Evolutionary conservation across 164 flowering plant genomes (phyloP), one percentile per base, ranked within the genome.

Genomic region (Liquidambar formosana): DNA sequence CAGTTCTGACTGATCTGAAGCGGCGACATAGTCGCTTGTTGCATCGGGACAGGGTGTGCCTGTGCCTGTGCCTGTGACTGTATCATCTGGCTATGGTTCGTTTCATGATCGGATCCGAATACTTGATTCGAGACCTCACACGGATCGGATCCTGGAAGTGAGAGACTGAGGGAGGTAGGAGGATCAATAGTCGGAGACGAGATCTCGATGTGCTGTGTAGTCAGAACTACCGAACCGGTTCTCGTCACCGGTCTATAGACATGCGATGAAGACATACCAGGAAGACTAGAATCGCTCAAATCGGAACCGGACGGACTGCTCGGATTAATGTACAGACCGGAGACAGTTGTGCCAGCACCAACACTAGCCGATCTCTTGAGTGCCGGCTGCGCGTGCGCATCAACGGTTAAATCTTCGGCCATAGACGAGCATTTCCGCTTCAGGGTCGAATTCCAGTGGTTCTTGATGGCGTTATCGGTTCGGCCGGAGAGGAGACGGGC

Each of bases 371-470:
- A 78, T 73, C 93, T 63, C 70, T 87, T 87, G 45, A 82, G 69
- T 47, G 86, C 84, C 63, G 38, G 85, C 25, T 59, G 73, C 1
- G 45, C 72, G 3, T 45, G 61, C 10, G 33, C 68, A 11, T 74
- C 82, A 21, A 64, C 66, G 63, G 41, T 52, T 19, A 69, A 66
- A 12, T 80, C 86, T 0, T 75, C 88, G 4, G 58, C 33, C 69
- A 79, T 70, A 25, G 90, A 79, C 8, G 81, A 73, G 68, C 84
- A 89, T 75, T 90, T 92, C 1, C 97, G 70, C 78, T 94, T 92
- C 4, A 90, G 80, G 6, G 97, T 89, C 21, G 94, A 89, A 75
- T 90, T 90, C 96, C 97, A 92, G 76, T 90, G 97, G 69, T 92
- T 92, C 73, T 92, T 92, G 0, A 92, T 81, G 48, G 97, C 91